phyloP scores from a whole-genome alignment of 257 asterid species.

The Solanum pimpinellifolium region DNA sequence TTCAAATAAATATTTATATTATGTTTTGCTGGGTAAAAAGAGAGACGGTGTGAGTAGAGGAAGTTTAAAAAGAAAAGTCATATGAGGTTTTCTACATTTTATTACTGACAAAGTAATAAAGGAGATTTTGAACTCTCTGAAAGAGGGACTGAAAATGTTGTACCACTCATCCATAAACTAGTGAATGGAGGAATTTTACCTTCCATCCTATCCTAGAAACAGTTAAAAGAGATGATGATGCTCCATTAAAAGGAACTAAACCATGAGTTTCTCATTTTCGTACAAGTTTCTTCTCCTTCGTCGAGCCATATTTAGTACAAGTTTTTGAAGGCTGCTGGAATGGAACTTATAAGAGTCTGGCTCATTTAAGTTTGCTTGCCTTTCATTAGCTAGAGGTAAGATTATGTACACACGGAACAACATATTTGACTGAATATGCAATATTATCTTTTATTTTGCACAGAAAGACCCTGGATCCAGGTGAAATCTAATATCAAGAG shows the following conservation, averaged over 20 bases:
- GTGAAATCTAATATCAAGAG: conserved; percentile 80
- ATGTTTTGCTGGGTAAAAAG: neutral
- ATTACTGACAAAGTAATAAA: neutral
- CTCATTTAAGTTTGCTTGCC: neutral
- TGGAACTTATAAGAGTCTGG: neutral
- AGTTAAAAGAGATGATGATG: neutral
- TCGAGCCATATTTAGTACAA: neutral
- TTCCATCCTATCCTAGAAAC: neutral
- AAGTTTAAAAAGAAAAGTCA: neutral
- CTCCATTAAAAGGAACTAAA: neutral
- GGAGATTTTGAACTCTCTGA: neutral
- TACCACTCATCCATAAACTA: neutral
- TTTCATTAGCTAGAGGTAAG: neutral
- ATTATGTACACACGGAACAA: neutral
- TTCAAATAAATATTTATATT: neutral
- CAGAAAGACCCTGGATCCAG: conserved; percentile 79
- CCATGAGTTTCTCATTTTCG: neutral
- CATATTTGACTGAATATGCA: neutral
- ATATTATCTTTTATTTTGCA: neutral
- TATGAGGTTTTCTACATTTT: neutral
- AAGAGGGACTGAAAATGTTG: neutral
- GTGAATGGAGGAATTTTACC: neutral
- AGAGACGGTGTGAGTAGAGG: neutral
- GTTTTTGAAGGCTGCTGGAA: neutral
- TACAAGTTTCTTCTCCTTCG: neutral